phyloP scores from a whole-genome alignment of 73 alveolate genomes.

The Blepharisma stoltei region DNA sequence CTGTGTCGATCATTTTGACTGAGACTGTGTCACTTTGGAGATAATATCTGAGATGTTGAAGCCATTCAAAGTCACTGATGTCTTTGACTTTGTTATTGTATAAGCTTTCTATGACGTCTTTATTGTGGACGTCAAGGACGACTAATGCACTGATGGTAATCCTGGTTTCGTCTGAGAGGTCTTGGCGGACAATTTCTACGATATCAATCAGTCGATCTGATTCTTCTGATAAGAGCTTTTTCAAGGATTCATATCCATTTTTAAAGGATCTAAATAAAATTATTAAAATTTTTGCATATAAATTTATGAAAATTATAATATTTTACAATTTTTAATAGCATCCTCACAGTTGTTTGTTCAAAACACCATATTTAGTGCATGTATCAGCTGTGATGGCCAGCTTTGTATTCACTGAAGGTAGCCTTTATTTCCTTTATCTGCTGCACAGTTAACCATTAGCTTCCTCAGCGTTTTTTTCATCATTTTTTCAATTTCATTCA shows the following conservation, averaged over 20 bases:
- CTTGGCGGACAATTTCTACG: slow-evolving; percentile 47
- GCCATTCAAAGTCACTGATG: slow-evolving; percentile 73
- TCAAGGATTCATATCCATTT: slow-evolving; percentile 53
- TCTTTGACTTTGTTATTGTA: slow-evolving; percentile 43
- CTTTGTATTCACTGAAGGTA: slow-evolving; percentile 57
- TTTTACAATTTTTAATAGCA: no score
- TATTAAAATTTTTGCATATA: no score
- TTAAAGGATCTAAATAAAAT: no score
- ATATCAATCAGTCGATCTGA: slow-evolving; percentile 33
- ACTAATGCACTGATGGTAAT: slow-evolving; percentile 68
- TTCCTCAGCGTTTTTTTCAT: slow-evolving; percentile 56
- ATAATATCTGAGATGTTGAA: slow-evolving; percentile 70
- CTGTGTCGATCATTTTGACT: slow-evolving; percentile 77
- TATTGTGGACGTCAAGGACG: slow-evolving; percentile 72
- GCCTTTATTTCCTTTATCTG: slow-evolving; percentile 43
- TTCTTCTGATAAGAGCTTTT: slow-evolving; percentile 33
- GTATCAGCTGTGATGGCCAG: slow-evolving; percentile 59
- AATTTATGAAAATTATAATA: no score
- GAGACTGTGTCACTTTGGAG: slow-evolving; percentile 50
- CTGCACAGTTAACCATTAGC: slow-evolving; percentile 32
- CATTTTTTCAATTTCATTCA: slow-evolving; percentile 50
- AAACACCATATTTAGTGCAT: slow-evolving; percentile 48
- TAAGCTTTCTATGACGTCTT: slow-evolving; percentile 66
- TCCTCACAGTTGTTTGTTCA: slow-evolving; percentile 47
- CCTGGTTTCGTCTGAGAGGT: background rate